phyloP scores from a whole-genome alignment of 176 grass and related monocot genomes.

The Raddia distichophylla region DNA sequence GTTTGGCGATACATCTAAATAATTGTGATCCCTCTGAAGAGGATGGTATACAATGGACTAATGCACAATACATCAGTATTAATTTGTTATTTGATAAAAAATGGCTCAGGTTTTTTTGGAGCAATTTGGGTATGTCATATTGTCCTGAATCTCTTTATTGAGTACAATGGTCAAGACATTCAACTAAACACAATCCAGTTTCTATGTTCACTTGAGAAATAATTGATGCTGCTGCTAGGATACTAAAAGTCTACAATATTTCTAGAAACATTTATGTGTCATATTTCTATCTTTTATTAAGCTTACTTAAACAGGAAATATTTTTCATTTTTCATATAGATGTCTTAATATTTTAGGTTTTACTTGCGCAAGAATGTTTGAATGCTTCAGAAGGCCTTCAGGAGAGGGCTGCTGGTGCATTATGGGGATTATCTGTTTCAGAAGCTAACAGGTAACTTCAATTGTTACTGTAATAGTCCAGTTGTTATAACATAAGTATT shows the following conservation, averaged over 20 bases:
- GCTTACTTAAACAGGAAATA: slow-evolving; percentile 2
- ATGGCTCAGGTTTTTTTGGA: slow-evolving; percentile 17
- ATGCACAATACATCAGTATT: slow-evolving; percentile 9
- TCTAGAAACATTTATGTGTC: slow-evolving; percentile 17
- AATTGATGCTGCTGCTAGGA: slow-evolving; percentile 30
- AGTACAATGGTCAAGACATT: slow-evolving; percentile 24
- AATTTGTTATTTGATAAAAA: slow-evolving; percentile 14
- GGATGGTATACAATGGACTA: slow-evolving; percentile 8
- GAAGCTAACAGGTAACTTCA: slow-evolving; percentile 93
- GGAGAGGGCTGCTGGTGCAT: slow-evolving; percentile 97
- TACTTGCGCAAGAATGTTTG: slow-evolving; percentile 79
- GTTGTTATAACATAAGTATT: slow-evolving; percentile 17
- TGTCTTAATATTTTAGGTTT: slow-evolving; percentile 66
- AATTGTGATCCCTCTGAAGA: slow-evolving; percentile 11
- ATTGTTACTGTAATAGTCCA: slow-evolving; percentile 6
- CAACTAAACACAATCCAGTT: slow-evolving; percentile 11
- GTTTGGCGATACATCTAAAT: slow-evolving; percentile 13
- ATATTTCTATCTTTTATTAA: slow-evolving; percentile 25
- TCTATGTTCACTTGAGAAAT: slow-evolving; percentile 22
- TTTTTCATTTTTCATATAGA: slow-evolving; percentile 31
- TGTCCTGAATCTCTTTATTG: slow-evolving; percentile 28
- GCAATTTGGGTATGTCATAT: slow-evolving; percentile 29
- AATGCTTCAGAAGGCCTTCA: slow-evolving; percentile 98
- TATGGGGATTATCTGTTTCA: slow-evolving; percentile 99
- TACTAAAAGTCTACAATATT: slow-evolving; percentile 33